A percentile compares a stretch with the other conserved stretches of the same genome.
phyloP scores from a whole-genome alignment of 192 early-diverging fungal species.

The Coemansia sp. region DNA sequence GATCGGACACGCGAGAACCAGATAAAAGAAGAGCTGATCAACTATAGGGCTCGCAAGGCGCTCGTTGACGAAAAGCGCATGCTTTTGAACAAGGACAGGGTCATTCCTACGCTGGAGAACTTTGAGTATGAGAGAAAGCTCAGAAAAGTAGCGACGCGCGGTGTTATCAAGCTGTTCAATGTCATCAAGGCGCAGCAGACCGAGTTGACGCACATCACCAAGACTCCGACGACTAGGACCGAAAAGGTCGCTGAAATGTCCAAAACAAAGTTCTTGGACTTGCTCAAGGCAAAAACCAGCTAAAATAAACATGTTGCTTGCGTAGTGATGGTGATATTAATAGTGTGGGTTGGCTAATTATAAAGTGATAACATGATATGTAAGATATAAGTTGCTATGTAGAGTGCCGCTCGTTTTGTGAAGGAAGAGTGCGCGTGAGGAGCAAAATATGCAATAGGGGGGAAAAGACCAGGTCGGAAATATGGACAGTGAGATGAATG shows the following conservation, averaged over 20 bases:
- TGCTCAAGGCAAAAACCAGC: conserved; percentile 58
- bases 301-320: neutral
- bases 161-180: conserved; percentile 94
- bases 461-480: neutral
- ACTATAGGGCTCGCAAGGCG: conserved; percentile 76
- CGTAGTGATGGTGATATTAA: neutral
- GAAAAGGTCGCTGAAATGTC: conserved; percentile 56
- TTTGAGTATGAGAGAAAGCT: conserved; percentile 87
- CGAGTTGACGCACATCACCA: conserved; percentile 39
- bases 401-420: neutral
- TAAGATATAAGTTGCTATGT: neutral
- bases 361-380: conserved; percentile 4
- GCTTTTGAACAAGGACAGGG: conserved; percentile 62
- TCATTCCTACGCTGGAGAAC: conserved; percentile 70
- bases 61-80: conserved; percentile 70
- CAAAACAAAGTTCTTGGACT: conserved; percentile 70
- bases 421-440: neutral
- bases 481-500: conserved; percentile 4
- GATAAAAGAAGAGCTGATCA: conserved; percentile 80
- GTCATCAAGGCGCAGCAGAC: conserved; percentile 88
- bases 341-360: neutral
- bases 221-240: conserved; percentile 57
- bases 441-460: neutral
- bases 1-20: conserved; percentile 76
- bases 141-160: conserved; percentile 85